phyloP scores from a whole-genome alignment of 78 protist genomes.

The Cavenderia fasciculata region DNA sequence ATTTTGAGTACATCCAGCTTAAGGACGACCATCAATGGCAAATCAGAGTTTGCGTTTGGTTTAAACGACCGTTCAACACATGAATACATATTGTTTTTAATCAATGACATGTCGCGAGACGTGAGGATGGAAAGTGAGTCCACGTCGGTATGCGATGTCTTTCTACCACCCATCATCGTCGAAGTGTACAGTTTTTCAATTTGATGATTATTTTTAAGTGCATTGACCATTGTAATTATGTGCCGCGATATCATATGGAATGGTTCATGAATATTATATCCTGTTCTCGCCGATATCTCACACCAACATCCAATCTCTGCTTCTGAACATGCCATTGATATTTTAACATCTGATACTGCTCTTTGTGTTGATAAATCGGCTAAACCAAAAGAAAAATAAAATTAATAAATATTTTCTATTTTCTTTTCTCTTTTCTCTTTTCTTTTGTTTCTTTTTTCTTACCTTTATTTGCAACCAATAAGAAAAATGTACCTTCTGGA shows the following conservation, averaged over 20 bases:
- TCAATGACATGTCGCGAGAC: slow-evolving; percentile 9
- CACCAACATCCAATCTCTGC: slow-evolving; percentile 60
- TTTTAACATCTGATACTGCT: slow-evolving; percentile 24
- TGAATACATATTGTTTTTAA: slow-evolving; percentile 33
- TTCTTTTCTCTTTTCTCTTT: neutral
- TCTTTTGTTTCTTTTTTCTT: neutral
- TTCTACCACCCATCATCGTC: neutral
- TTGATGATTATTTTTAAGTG: slow-evolving; percentile 19
- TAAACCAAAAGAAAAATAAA: too few relatives aligned
- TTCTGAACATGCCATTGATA: slow-evolving; percentile 42
- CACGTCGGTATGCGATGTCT: neutral
- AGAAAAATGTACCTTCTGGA: slow-evolving; percentile 19
- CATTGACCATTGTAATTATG: slow-evolving; percentile 28
- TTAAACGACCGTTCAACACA: slow-evolving; percentile 33
- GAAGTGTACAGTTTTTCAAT: neutral
- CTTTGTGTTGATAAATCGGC: too few relatives aligned
- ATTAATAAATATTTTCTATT: too few relatives aligned
- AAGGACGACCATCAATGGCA: neutral
- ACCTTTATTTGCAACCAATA: slow-evolving; percentile 66
- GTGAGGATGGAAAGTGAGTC: slow-evolving; percentile 26
- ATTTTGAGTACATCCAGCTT: slow-evolving; percentile 54
- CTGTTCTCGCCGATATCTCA: slow-evolving; percentile 59
- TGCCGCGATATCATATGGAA: slow-evolving; percentile 42
- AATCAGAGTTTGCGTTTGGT: neutral
- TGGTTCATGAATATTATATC: slow-evolving; percentile 58